These are phyloP conservation scores for Vitis labrusca DNA, from an alignment of 164 flowering plant species.

Conservation along the genomic window DNA sequence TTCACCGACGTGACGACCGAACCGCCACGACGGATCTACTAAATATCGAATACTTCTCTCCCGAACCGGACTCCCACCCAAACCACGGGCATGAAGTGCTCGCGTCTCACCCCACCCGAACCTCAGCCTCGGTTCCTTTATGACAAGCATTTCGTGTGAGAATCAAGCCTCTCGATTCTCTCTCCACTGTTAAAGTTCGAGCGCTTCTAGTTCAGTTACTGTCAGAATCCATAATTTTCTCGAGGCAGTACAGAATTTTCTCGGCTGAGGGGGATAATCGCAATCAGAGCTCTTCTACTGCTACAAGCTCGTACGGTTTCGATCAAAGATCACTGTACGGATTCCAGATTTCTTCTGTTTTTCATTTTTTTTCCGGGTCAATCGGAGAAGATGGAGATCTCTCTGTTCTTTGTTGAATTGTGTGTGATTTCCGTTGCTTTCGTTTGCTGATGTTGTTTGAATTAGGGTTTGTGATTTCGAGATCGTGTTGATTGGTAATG, in stretches of 20 bases:
- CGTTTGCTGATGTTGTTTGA: constrained; percentile 1
- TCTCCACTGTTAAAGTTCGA: constrained; percentile 10
- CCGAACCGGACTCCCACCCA: background rate
- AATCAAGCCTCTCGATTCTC: background rate
- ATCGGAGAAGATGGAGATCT: background rate
- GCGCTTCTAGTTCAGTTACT: constrained; percentile 17
- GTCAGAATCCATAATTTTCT: constrained; percentile 3
- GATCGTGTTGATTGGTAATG: constrained; percentile 29
- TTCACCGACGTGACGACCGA: background rate
- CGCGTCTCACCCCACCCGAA: background rate
- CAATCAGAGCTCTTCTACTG: too few species aligned
- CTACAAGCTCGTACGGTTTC: background rate
- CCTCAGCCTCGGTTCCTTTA: background rate
- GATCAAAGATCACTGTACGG: background rate
- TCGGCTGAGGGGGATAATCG: too few species aligned
- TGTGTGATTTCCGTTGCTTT: background rate
- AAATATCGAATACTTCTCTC: background rate
- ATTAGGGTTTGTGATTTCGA: constrained; percentile 16
- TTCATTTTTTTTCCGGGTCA: too few species aligned
- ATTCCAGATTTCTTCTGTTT: background rate
- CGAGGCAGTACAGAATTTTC: background rate
- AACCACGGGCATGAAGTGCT: background rate
- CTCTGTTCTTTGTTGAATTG: background rate
- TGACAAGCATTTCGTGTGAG: background rate
- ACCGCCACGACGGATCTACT: background rate